A percentile compares a stretch with the other conserved stretches of the same genome.
phyloP scores from a whole-genome alignment of 2,329 filamentous ascomycete genomes.

The Nothophoma quercina region DNA sequence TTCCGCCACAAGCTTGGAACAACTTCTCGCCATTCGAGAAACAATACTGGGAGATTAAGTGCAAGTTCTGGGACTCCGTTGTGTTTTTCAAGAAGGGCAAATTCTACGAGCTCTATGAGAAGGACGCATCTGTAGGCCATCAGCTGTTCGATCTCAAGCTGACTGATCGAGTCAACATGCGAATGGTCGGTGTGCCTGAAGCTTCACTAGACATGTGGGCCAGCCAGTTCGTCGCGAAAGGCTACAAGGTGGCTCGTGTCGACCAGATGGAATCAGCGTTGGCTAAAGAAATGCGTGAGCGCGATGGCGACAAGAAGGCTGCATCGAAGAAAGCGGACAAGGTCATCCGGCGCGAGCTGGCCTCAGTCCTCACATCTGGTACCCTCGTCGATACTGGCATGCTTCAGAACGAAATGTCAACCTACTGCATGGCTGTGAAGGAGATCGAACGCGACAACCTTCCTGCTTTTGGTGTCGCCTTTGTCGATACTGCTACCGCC shows the following conservation, averaged over 20 bases:
- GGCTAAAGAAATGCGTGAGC: constrained; percentile 98
- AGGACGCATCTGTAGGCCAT: constrained; percentile 94
- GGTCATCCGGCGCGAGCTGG: constrained; percentile 88
- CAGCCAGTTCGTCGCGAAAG: constrained; percentile 97
- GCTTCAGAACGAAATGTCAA: constrained; percentile 97
- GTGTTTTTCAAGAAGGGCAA: constrained; percentile 99
- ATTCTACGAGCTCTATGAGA: constrained; percentile 98
- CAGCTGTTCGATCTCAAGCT: constrained; percentile 97
- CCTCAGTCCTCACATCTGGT: constrained; percentile 88
- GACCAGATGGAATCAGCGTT: constrained; percentile 97
- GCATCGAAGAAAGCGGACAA: constrained; percentile 73
- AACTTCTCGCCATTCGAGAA: constrained; percentile 95
- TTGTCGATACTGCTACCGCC: constrained; percentile 94
- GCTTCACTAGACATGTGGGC: constrained; percentile 96
- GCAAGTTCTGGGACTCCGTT: constrained; percentile 95
- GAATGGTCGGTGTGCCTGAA: constrained; percentile 98
- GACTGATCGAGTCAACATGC: constrained; percentile 98
- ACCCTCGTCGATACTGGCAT: constrained; percentile 95
- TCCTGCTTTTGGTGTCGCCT: constrained; percentile 88
- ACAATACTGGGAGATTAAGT: constrained; percentile 99
- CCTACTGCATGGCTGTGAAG: constrained; percentile 95
- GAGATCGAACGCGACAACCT: constrained; percentile 70
- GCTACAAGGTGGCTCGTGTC: constrained; percentile 94
- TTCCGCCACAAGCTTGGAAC: constrained; percentile 79
- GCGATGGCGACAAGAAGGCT: constrained; percentile 68